Conservation (phyloP, 331 rosid genomes). For the Malus hybrid region DNA sequence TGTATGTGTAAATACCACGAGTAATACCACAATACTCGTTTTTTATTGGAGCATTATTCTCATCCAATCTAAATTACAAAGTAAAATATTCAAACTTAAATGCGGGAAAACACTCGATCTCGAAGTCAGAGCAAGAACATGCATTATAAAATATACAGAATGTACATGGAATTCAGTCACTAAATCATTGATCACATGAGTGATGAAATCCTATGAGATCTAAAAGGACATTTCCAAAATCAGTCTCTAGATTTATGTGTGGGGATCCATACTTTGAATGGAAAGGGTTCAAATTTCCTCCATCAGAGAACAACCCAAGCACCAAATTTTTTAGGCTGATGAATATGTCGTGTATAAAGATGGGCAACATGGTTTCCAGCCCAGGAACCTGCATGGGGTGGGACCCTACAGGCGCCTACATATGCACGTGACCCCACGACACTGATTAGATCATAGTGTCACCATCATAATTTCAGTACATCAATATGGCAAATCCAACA, state of each 20-base stretch:
- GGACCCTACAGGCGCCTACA: neutral
- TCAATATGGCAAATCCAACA: neutral
- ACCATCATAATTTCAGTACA: neutral
- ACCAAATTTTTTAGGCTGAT: neutral
- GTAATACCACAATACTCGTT: no score
- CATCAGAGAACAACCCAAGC: neutral
- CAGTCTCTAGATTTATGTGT: neutral
- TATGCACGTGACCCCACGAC: neutral
- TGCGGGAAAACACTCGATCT: no score
- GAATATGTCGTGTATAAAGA: neutral
- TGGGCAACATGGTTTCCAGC: neutral
- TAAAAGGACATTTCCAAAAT: neutral
- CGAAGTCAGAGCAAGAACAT: no score
- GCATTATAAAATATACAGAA: no score
- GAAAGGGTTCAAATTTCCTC: neutral
- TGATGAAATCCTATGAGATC: neutral
- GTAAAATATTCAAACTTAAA: no score
- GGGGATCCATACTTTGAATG: neutral
- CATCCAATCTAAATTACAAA: no score
- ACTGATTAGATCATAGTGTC: neutral
- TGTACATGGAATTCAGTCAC: no score
- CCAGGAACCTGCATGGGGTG: neutral
- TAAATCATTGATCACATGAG: no score
- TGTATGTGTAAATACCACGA: no score
- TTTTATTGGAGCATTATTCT: no score